Evolutionary conservation across 2,329 filamentous ascomycete genomes (phyloP), one percentile per base, ranked within the genome.

Genomic region (Ceratocystis eucalypticola): DNA sequence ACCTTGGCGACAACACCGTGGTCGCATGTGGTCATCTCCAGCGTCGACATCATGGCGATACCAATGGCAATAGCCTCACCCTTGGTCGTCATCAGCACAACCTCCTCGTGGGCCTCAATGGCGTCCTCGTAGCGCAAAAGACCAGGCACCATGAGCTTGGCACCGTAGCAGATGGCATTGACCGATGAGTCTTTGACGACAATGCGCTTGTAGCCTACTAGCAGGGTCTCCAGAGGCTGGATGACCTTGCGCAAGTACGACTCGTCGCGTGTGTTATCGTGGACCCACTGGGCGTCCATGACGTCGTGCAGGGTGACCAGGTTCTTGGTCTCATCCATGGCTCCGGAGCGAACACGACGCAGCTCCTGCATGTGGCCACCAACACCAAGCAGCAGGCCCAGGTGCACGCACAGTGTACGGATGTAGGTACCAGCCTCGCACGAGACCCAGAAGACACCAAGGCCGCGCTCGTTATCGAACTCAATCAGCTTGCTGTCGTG

Each of bases 291-390:
- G 8, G 94, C 94, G 74, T 99, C 94, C 69, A 97, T 82, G 67
- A 97, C 76, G 65, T 78, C 76, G 78, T 99, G 94, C 48, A 99
- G 83, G 33, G 94, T 97, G 65, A 96, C 92, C 77, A 96, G 85
- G 71, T 87, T 87, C 75, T 90, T 87, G 70, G 85, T 82, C 84
- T 97, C 93, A 75, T 91, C 88, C 91, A 96, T 96, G 68, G 93
- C 92, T 79, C 93, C 93, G 78, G 86, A 91, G 74, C 93, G 85
- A 64, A 97, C 93, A 83, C 93, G 87, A 72, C 93, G 86, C 71
- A 97, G 86, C 81, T 97, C 93, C 80, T 97, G 93, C 93, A 97
- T 97, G 80, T 97, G 91, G 65, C 90, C 94, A 71, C 93, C 93
- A 67, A 96, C 91, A 75, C 93, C 84, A 61, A 86, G 78, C 55